phyloP scores from a whole-genome alignment of 2,329 filamentous ascomycete species.

The Aspergillus felis region DNA sequence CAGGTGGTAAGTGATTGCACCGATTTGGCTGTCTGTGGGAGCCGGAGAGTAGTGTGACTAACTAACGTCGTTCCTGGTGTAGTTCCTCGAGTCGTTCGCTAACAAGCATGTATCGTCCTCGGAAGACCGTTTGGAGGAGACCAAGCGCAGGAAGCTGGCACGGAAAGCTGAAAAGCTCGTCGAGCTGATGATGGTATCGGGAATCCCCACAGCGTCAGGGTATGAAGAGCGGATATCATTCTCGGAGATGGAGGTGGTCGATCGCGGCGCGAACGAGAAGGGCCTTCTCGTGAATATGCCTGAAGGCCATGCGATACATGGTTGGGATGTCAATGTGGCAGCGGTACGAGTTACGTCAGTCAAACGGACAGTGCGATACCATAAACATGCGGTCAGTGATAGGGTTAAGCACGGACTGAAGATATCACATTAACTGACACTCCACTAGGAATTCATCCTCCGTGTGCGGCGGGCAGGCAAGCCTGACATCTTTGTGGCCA shows the following conservation, averaged over 20 bases:
- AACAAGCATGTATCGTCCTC: slow-evolving; percentile 96
- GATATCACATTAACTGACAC: slow-evolving; percentile 3
- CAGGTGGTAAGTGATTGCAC: slow-evolving; percentile 66
- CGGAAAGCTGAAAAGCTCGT: slow-evolving; percentile 92
- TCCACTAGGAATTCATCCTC: slow-evolving; percentile 75
- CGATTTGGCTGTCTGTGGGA: neutral
- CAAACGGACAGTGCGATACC: slow-evolving; percentile 82
- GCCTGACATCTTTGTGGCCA: slow-evolving; percentile 72
- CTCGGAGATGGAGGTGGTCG: slow-evolving; percentile 93
- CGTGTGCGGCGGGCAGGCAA: slow-evolving; percentile 75
- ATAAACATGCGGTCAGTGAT: slow-evolving; percentile 76
- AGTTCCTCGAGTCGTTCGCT: slow-evolving; percentile 97
- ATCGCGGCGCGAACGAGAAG: slow-evolving; percentile 85
- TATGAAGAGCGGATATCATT: slow-evolving; percentile 98
- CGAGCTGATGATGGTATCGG: slow-evolving; percentile 99
- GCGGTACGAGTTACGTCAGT: slow-evolving; percentile 76
- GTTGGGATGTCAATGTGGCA: slow-evolving; percentile 95
- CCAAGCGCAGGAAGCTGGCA: slow-evolving; percentile 87
- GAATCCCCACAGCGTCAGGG: slow-evolving; percentile 88
- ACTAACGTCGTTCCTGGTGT: slow-evolving; percentile 7
- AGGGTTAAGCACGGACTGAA: neutral
- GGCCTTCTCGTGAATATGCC: slow-evolving; percentile 83
- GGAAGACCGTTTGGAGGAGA: slow-evolving; percentile 92
- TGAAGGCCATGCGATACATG: slow-evolving; percentile 87
- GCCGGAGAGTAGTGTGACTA: neutral